Evolutionary conservation across 345 rosid genomes (phyloP).

Genomic region (Balakata baccata): DNA sequence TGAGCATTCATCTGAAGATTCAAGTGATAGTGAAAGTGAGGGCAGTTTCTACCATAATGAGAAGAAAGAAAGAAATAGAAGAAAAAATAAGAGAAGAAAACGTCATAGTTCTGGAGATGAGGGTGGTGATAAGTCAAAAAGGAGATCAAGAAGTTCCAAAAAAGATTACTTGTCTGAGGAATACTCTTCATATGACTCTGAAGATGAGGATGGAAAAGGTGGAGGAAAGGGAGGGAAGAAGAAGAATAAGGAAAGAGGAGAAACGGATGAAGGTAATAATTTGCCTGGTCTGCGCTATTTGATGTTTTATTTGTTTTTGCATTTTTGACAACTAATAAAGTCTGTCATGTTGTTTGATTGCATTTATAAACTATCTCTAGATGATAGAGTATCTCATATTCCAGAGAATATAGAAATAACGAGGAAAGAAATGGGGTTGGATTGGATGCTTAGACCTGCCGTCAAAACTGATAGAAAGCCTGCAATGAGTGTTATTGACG

Average conservation of each 20-base stretch:
- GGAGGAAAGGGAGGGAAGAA: constrained; percentile 23
- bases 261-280: constrained; percentile 9
- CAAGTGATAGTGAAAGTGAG: constrained; percentile 25
- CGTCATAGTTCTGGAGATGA: constrained; percentile 18
- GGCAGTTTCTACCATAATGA: constrained; percentile 20
- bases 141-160: constrained; percentile 22
- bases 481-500: constrained; percentile 27
- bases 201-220: constrained; percentile 24
- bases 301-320: background rate
- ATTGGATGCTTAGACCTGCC: constrained; percentile 80
- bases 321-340: background rate
- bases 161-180: constrained; percentile 28
- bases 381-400: constrained; percentile 18
- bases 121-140: constrained; percentile 16
- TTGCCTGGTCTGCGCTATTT: constrained; percentile 16
- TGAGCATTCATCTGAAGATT: constrained; percentile 33
- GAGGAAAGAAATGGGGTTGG: constrained; percentile 73
- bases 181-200: constrained; percentile 30
- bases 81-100: constrained; percentile 31
- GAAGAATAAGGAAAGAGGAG: constrained; percentile 20
- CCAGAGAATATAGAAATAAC: constrained; percentile 42
- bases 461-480: constrained; percentile 37
- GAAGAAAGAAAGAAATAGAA: constrained; percentile 17
- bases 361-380: constrained; percentile 13
- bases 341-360: background rate